Evolutionary conservation across 306 rosid genomes (phyloP).

Genomic region (Chamaecrista fasciculata): DNA sequence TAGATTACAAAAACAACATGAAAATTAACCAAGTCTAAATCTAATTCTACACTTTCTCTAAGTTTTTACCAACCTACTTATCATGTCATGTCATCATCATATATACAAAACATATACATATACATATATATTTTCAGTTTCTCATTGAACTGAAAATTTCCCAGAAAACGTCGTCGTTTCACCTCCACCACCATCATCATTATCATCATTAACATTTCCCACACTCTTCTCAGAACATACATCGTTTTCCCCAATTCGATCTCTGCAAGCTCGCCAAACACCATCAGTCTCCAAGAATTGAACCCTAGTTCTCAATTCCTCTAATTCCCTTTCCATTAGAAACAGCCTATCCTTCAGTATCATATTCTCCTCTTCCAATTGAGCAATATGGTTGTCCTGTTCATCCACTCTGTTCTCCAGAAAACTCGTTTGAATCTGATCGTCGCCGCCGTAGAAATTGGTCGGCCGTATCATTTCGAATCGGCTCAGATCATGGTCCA

Average conservation of each 20-base stretch:
- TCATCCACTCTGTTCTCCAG: conserved; percentile 75
- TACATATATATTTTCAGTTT: neutral
- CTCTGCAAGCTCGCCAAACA: conserved; percentile 27
- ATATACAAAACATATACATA: conserved; percentile 21
- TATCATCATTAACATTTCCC: conserved; percentile 33
- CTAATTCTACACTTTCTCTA: too few relatives aligned
- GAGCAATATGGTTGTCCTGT: conserved; percentile 66
- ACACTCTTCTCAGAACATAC: conserved; percentile 43
- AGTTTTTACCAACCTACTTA: conserved; percentile 3
- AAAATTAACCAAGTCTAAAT: too few relatives aligned
- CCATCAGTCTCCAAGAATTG: conserved; percentile 49
- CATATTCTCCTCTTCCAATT: conserved; percentile 68
- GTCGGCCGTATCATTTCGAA: conserved; percentile 68
- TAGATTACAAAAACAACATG: too few relatives aligned
- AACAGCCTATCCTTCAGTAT: conserved; percentile 64
- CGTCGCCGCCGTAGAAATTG: conserved; percentile 42
- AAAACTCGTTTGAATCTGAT: conserved; percentile 44
- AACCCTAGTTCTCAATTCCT: conserved; percentile 59
- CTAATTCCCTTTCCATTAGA: conserved; percentile 64
- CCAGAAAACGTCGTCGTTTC: neutral
- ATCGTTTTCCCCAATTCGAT: conserved; percentile 42
- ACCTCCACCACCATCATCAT: conserved; percentile 8
- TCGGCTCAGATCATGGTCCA: conserved; percentile 69
- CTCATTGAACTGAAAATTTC: neutral
- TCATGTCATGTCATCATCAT: too few relatives aligned